A percentile compares a stretch with the other conserved stretches of the same genome.
Evolutionary conservation across 208 protist genomes (phyloP).

Genomic region (Leishmania amazonensis): DNA sequence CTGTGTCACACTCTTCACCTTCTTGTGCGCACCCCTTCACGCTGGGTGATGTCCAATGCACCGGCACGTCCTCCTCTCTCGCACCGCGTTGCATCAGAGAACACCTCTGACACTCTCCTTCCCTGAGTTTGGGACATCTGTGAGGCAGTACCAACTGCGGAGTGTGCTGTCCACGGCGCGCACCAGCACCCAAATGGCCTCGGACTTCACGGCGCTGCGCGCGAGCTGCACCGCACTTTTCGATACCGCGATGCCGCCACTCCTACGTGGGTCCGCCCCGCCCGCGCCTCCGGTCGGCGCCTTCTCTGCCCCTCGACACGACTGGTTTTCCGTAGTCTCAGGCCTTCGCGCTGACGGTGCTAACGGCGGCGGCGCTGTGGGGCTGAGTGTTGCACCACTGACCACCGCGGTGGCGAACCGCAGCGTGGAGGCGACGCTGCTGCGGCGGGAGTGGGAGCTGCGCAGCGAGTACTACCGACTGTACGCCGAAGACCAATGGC

Average conservation of each 20-base stretch:
- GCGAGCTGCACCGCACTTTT: constrained; percentile 39
- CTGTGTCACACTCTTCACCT: not conserved
- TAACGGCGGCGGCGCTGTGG: not conserved
- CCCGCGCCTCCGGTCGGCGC: not conserved
- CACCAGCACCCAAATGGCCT: constrained; percentile 9
- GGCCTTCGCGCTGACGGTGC: constrained; percentile 4
- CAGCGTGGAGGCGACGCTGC: constrained; percentile 53
- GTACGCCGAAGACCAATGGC: constrained; percentile 56
- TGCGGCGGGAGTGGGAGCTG: constrained; percentile 70
- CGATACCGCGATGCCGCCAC: constrained; percentile 62
- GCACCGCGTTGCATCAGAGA: not conserved
- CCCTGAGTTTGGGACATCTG: not conserved
- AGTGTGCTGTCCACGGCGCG: not conserved
- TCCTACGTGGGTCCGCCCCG: constrained; percentile 25
- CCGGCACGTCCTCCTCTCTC: not conserved
- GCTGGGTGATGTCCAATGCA: not conserved
- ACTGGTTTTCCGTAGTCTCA: not conserved
- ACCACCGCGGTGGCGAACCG: not conserved
- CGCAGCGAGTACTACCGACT: constrained; percentile 65
- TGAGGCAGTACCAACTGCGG: not conserved
- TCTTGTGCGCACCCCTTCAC: not conserved
- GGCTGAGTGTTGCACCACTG: not conserved
- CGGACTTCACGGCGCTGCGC: constrained; percentile 35
- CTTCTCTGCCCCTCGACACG: constrained; percentile 12
- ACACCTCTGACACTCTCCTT: not conserved